phyloP scores from a whole-genome alignment of 495 filamentous ascomycete species.

The Penicillium ochrochloron region DNA sequence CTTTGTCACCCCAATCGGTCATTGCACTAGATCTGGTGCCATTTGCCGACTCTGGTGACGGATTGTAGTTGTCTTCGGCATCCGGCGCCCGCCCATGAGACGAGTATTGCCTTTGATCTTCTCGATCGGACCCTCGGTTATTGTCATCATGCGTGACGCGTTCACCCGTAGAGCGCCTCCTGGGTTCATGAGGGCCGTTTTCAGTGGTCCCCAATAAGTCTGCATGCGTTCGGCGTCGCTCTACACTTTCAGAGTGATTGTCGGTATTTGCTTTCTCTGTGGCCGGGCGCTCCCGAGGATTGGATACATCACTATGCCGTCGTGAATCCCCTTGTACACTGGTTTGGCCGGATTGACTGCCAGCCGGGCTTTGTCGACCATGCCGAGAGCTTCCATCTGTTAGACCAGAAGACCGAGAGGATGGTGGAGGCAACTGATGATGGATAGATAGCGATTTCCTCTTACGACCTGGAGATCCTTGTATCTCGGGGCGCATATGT shows the following conservation, averaged over 20 bases:
- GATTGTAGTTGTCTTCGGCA: neutral
- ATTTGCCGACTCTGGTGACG: neutral
- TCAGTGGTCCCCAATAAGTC: neutral
- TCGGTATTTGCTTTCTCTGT: neutral
- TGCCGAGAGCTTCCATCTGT: neutral
- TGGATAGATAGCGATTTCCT: constrained; percentile 9
- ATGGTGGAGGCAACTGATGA: constrained; percentile 8
- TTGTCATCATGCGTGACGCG: neutral
- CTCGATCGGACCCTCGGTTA: neutral
- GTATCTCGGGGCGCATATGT: neutral
- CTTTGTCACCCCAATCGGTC: neutral
- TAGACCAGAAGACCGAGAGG: neutral
- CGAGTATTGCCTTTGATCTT: neutral
- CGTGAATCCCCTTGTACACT: neutral
- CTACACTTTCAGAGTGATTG: neutral
- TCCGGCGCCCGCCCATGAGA: neutral
- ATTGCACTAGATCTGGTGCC: constrained; percentile 2
- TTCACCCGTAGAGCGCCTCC: constrained; percentile 1
- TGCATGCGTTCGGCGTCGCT: neutral
- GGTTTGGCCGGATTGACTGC: neutral
- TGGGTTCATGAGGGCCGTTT: neutral
- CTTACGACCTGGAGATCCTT: constrained; percentile 1
- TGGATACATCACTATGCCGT: constrained; percentile 3
- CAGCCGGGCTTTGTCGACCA: neutral
- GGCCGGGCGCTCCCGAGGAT: neutral